Evolutionary conservation across 306 rosid genomes (phyloP).

Genomic region (Vicia faba): DNA sequence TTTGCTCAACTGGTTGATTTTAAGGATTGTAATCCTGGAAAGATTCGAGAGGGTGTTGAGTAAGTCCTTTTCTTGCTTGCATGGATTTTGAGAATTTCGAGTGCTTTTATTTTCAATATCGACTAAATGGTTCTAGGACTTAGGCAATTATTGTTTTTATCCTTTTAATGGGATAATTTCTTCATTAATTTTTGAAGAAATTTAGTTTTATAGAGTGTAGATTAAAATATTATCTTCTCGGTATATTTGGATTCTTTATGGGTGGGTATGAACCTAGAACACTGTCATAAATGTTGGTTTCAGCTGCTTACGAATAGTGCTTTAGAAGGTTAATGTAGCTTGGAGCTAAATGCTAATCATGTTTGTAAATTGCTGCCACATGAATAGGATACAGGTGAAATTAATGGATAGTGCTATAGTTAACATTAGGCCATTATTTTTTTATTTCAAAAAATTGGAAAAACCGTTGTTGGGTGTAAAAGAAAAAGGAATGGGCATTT

Average conservation of each 20-base stretch:
- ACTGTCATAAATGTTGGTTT: constrained; percentile 21
- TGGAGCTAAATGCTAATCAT: constrained; percentile 26
- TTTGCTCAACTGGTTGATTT: constrained; percentile 93
- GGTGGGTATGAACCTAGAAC: constrained; percentile 20
- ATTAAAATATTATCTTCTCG: constrained; percentile 8
- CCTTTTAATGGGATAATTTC: neutral
- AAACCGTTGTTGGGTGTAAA: constrained; percentile 3
- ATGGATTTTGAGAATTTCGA: constrained; percentile 8
- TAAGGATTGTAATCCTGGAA: constrained; percentile 65
- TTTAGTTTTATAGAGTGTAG: constrained; percentile 2
- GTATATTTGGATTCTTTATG: constrained; percentile 13
- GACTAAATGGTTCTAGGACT: constrained; percentile 14
- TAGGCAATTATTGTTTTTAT: constrained; percentile 2
- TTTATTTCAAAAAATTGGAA: constrained; percentile 5
- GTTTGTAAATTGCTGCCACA: neutral
- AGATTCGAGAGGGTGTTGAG: constrained; percentile 64
- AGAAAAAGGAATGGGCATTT: constrained; percentile 9
- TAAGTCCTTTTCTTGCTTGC: constrained; percentile 50
- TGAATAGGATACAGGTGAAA: constrained; percentile 16
- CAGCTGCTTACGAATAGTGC: neutral
- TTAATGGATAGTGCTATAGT: constrained; percentile 9
- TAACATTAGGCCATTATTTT: neutral
- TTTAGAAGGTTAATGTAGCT: constrained; percentile 4
- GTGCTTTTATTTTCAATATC: constrained; percentile 15
- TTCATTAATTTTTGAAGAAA: neutral